phyloP scores from a whole-genome alignment of 129 eudicot species.

The Calendula officinalis region DNA sequence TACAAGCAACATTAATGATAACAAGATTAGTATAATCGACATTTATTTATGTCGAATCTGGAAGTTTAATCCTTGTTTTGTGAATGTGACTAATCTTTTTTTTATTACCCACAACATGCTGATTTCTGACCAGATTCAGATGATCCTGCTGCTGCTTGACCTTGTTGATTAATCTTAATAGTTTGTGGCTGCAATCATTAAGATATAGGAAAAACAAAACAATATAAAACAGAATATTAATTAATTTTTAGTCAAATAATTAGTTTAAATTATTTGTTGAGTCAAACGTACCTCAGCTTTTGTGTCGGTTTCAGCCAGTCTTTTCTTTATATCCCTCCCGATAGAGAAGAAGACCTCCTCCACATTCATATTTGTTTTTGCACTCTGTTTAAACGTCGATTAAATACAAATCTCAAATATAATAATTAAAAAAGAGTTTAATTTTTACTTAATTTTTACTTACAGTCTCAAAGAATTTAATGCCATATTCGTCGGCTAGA shows the following conservation, averaged over 20 bases:
- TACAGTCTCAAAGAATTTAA: conserved; percentile 89
- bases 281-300: conserved; percentile 64
- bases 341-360: conserved; percentile 91
- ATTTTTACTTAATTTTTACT: conserved; percentile 43
- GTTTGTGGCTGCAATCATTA: conserved; percentile 59
- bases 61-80: conserved; percentile 21
- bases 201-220: not conserved
- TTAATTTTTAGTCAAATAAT: not conserved
- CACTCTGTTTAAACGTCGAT: conserved; percentile 59
- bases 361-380: conserved; percentile 86
- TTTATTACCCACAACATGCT: conserved; percentile 57
- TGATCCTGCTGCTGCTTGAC: conserved; percentile 50
- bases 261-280: not conserved
- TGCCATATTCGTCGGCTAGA: conserved; percentile 92
- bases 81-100: conserved; percentile 14
- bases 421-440: conserved; percentile 6
- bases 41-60: conserved; percentile 23
- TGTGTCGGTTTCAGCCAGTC: conserved; percentile 81
- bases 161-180: conserved; percentile 59
- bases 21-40: conserved; percentile 29
- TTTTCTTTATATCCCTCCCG: conserved; percentile 81
- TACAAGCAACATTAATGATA: conserved; percentile 37
- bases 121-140: conserved; percentile 54
- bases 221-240: not conserved
- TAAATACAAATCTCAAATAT: conserved; percentile 9